Base-by-base conservation (phyloP, 257 asterid species). In the Prunella vulgaris region DNA sequence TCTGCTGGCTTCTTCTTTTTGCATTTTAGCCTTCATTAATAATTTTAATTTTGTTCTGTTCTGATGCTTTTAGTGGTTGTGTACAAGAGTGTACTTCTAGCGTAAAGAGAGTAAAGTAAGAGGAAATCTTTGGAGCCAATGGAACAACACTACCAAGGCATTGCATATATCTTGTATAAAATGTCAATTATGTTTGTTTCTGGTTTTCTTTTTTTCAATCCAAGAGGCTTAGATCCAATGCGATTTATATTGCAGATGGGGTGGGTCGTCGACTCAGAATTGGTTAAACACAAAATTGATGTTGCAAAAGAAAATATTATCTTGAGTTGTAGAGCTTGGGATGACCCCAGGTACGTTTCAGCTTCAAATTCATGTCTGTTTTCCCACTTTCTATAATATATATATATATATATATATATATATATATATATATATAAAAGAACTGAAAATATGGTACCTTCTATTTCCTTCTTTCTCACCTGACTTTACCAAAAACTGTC, bases 311-410 rank as follows among this genome's bases (percentile, higher is more conserved):
- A 82, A 78, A 85, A 93, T 93, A 87, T 77, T 93, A 81, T 76
- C 80, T 64, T 87, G 98, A 73, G 90, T 93, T 96, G 63, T 85
- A 68, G 89, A 84, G 85, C 82, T 93, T 4, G 97, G 98, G 81
- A 93, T 93, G 97, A 93, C 95, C 70, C 98, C 97, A 84, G 98
- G 98, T 88, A 87, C 65, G 32, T 30, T 74, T 60, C 65, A 38
- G 22, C 17, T 78, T 20, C 60, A 28, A 10, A 22, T 17, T 40
- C 57, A 17, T 20, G 21, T 25, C 25, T 9, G 37, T 52, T 71
- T 28, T 10, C 8, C 52, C 17, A 24, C 5, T 61, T 7, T 62
- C 20, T 46, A n/a, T n/a, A n/a, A n/a, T n/a, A n/a, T n/a, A n/a
- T n/a, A n/a, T n/a, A n/a, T 64, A 18, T 17, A 20, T 30, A 68